These are phyloP conservation scores for Bryopsis sp. DNA, from an alignment of 139 green algal species.

Conservation along the genomic window DNA sequence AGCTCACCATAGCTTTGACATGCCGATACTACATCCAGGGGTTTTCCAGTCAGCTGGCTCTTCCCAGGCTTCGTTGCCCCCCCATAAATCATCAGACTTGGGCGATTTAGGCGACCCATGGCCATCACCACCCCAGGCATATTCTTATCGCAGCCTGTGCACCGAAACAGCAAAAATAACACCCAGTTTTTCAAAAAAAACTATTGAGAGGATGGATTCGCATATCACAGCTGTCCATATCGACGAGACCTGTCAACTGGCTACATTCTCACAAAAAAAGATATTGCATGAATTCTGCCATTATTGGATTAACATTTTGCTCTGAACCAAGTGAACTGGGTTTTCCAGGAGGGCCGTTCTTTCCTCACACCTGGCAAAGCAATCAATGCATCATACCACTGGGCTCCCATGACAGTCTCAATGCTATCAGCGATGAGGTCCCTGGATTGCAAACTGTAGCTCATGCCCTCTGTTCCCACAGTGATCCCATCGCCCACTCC, in stretches of 20 bases:
- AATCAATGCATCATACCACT: constrained; percentile 25
- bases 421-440: constrained; percentile 89
- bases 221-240: no score
- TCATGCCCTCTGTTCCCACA: constrained; percentile 98
- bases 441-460: constrained; percentile 62
- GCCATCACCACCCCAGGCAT: constrained; percentile 96
- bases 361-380: no score
- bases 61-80: constrained; percentile 88
- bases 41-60: constrained; percentile 23
- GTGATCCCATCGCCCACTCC: constrained; percentile 92
- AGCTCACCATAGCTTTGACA: constrained; percentile 92
- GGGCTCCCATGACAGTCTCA: constrained; percentile 91
- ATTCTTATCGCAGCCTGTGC: constrained; percentile 98
- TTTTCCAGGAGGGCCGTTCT: not conserved
- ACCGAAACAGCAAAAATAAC: no score
- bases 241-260: no score
- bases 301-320: no score
- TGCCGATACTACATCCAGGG: constrained; percentile 88
- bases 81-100: constrained; percentile 94
- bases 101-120: constrained; percentile 90
- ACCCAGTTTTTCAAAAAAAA: no score
- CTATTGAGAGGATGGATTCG: no score
- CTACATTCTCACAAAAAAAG: no score
- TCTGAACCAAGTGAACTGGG: not conserved
- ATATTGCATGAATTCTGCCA: no score